A percentile compares a stretch with the other conserved stretches of the same genome.
These are phyloP conservation scores for Guadua angustifolia DNA, from an alignment of 176 grass and related monocot genomes.

Conservation along the genomic window DNA sequence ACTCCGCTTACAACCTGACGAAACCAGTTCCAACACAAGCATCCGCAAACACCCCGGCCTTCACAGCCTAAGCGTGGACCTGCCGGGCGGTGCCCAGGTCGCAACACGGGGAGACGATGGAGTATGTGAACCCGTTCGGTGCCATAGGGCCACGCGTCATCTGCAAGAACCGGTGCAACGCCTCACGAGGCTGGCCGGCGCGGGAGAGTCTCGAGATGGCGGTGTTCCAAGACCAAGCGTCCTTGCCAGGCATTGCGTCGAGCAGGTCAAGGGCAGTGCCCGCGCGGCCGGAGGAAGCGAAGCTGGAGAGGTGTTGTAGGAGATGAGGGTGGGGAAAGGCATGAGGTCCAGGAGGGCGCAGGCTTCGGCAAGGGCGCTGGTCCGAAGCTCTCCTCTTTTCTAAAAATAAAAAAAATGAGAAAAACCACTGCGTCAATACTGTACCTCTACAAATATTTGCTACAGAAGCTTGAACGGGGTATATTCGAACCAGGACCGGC, in stretches of 20 bases:
- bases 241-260: slow-evolving; percentile 6
- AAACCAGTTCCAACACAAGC: slow-evolving; percentile 8
- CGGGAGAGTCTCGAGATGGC: slow-evolving; percentile 5
- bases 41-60: neutral
- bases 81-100: neutral
- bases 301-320: slow-evolving; percentile 18
- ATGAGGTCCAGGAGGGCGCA: neutral
- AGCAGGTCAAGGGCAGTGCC: slow-evolving; percentile 7
- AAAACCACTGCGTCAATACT: too few species aligned
- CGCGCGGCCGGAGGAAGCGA: neutral
- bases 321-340: neutral
- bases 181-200: neutral
- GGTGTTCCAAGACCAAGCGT: slow-evolving; percentile 31
- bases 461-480: too few species aligned
- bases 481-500: too few species aligned
- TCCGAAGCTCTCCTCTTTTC: too few species aligned
- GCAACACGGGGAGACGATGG: slow-evolving; percentile 19
- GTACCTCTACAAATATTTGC: too few species aligned
- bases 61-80: slow-evolving; percentile 4
- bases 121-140: slow-evolving; percentile 16
- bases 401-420: too few species aligned
- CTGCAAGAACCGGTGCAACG: slow-evolving; percentile 11
- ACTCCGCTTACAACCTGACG: slow-evolving; percentile 51
- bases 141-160: slow-evolving; percentile 5
- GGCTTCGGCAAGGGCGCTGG: slow-evolving; percentile 2